A percentile compares a stretch with the other conserved stretches of the same genome.
Conservation (phyloP, 805 yeast species). For the Candida koratica region DNA sequence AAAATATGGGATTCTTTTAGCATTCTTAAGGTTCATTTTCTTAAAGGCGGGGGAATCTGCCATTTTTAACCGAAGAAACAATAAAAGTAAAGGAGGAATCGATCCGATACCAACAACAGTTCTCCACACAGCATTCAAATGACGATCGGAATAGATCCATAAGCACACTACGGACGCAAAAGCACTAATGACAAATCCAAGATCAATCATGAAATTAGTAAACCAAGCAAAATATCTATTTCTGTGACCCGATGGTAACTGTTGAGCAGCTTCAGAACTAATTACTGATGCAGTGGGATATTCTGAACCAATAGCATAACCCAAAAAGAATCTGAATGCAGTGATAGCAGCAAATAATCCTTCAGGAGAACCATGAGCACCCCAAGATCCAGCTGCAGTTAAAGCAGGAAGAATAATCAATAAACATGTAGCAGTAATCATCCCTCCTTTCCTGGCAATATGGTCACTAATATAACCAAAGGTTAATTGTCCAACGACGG, state of each 20-base stretch:
- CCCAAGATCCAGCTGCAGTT: slow-evolving; percentile 81
- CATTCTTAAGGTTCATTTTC: slow-evolving; percentile 64
- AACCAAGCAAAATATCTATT: slow-evolving; percentile 88
- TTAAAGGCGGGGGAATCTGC: slow-evolving; percentile 68
- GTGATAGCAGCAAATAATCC: slow-evolving; percentile 85
- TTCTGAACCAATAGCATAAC: slow-evolving; percentile 92
- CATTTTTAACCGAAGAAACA: slow-evolving; percentile 72
- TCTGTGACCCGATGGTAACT: slow-evolving; percentile 75
- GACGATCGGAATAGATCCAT: slow-evolving; percentile 72
- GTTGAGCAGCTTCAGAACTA: slow-evolving; percentile 84
- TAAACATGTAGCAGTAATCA: slow-evolving; percentile 73
- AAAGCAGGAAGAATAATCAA: slow-evolving; percentile 75
- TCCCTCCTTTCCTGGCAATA: slow-evolving; percentile 75
- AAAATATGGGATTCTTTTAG: slow-evolving; percentile 57
- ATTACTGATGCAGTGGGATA: slow-evolving; percentile 93
- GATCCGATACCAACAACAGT: slow-evolving; percentile 87
- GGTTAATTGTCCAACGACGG: slow-evolving; percentile 76
- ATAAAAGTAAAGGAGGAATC: slow-evolving; percentile 74
- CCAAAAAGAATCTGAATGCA: slow-evolving; percentile 80
- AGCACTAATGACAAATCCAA: slow-evolving; percentile 78
- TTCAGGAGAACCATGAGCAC: slow-evolving; percentile 58
- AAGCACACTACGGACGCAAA: slow-evolving; percentile 82
- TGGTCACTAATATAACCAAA: slow-evolving; percentile 83
- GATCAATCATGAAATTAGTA: slow-evolving; percentile 83
- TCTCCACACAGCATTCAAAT: slow-evolving; percentile 87